Evolutionary conservation across 2,329 filamentous ascomycete genomes (phyloP).

Genomic region (Triangularia verruculosa): DNA sequence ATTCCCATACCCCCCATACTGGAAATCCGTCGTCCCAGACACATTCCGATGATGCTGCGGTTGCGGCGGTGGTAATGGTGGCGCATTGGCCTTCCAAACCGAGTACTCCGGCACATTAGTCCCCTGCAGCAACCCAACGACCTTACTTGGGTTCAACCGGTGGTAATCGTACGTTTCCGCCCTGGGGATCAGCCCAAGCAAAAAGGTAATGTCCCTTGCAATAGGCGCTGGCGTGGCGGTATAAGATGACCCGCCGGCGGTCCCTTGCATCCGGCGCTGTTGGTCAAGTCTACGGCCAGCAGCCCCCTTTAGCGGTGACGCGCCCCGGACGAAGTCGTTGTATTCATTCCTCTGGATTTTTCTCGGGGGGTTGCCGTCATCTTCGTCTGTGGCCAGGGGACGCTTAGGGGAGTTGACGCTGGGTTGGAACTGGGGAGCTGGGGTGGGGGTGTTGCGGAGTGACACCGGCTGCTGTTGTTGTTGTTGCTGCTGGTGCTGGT

Average conservation of each 20-base stretch:
- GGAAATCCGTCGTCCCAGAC: neutral
- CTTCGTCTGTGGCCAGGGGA: slow-evolving; percentile 65
- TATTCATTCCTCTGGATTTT: slow-evolving; percentile 77
- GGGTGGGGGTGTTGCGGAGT: slow-evolving; percentile 46
- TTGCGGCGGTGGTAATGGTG: slow-evolving; percentile 22
- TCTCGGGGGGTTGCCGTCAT: slow-evolving; percentile 70
- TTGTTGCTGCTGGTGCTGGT: slow-evolving; percentile 37
- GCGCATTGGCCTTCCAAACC: slow-evolving; percentile 46
- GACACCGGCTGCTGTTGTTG: slow-evolving; percentile 34
- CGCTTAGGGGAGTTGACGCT: slow-evolving; percentile 58
- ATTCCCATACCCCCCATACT: slow-evolving; percentile 6
- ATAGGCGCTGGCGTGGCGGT: slow-evolving; percentile 57
- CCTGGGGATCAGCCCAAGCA: slow-evolving; percentile 71
- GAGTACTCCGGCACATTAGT: slow-evolving; percentile 62
- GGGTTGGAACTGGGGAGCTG: slow-evolving; percentile 43
- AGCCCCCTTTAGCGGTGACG: slow-evolving; percentile 87
- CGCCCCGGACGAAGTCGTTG: slow-evolving; percentile 79
- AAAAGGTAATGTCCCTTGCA: slow-evolving; percentile 64
- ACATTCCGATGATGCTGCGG: neutral
- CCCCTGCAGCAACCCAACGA: slow-evolving; percentile 71
- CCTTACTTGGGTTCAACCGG: slow-evolving; percentile 64
- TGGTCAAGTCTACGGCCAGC: slow-evolving; percentile 83
- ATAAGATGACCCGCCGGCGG: slow-evolving; percentile 37
- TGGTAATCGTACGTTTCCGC: slow-evolving; percentile 69
- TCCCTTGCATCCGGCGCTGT: slow-evolving; percentile 59